Base-by-base conservation (phyloP, 2,329 filamentous ascomycete species). In the Beauveria varroae region DNA sequence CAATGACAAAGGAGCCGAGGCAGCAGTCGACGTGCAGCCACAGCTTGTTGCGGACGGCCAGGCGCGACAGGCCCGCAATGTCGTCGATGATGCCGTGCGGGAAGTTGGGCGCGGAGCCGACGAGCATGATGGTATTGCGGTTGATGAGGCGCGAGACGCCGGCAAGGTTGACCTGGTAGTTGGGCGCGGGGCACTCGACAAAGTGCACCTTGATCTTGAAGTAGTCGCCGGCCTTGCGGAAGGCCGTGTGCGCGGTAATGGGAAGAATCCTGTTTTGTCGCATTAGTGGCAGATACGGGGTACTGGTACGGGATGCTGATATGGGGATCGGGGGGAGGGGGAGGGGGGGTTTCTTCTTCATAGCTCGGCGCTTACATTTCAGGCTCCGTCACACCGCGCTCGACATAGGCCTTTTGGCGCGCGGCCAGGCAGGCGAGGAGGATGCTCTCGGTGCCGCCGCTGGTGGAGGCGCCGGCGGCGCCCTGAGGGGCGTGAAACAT, bases 31-130 rank as follows among this genome's bases (percentile, higher is more conserved):
- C 93, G 73, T 99, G 95, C 12, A 99, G 84, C 20, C 92, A 93
- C 26, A 97, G 79, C 70, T 87, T 89, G 71, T 90, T 87, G 70
- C 87, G 87, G 40, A 89, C 71, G 0, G 95, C 95, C 5, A 99
- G 83, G 63, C 87, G 88, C 60, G 93, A 96, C 47, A 99, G 85
- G 1, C 85, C 84, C 0, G 89, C 78, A 67, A 99, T 97, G 74
- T 98, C 92, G 74, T 99, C 95, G 65, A 99, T 95, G 71, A 99
- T 96, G 64, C 95, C 95, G 73, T 99, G 95, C 43, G 95, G 95
- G 76, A 97, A 99, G 80, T 98, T 99, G 63, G 95, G 95, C 0
- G 95, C 93, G 2, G 91, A 96, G 53, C 95, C 95, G 57, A 98
- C 95, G 4, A 99, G 86, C 30, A 99, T 80, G 63, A 98, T 78